Base-by-base conservation (phyloP, 768 basidiomycete species). In the Galerina marginata region DNA sequence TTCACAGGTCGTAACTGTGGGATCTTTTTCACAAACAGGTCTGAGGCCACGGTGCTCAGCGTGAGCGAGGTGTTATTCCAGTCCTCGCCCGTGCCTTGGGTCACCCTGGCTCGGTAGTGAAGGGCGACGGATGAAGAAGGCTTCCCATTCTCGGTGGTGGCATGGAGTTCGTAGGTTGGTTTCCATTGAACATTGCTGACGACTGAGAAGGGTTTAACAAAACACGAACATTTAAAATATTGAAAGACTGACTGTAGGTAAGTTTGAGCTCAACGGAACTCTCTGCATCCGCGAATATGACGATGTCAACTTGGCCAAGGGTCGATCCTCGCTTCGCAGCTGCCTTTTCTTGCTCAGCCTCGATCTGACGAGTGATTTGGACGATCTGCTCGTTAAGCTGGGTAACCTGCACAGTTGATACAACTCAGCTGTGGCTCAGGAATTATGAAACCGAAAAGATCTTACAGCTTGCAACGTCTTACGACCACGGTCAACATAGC, bases 131-230 rank as follows among this genome's bases (percentile, higher is more conserved):
- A 66, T 5, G 79, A 67, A 0, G 79, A 79, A 3, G 81, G 79
- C 58, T 81, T 77, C 0, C 81, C 81, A 59, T 75, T 68, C 54
- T 79, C 70, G 20, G 79, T 82, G 0, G 75, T 77, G 2, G 86
- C 85, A 58, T 86, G 81, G 0, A 89, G 77, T 62, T 88, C 87
- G 63, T 88, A 88, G 2, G 77, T 78, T 2, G 86, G 83, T 15
- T 70, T 68, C 86, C 86, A 88, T 23, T 69, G 69, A 1, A 81
- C 83, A 36, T 80, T 72, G 47, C 69, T 74, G 15, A 89, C 86
- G 51, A 86, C 87, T 86, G 60, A 26, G 26, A 53, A 46, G 37
- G 37, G 36, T 45, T 20, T 58, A 20, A 20, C 11, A 44, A 33
- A 23, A 25, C 36, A 16, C 12, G 33, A 54, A 40, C 11, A 26